A percentile compares a stretch with the other conserved stretches of the same genome.
phyloP scores from a whole-genome alignment of 1,139 yeast species.

The Zygosaccharomyces pseudobailii region DNA sequence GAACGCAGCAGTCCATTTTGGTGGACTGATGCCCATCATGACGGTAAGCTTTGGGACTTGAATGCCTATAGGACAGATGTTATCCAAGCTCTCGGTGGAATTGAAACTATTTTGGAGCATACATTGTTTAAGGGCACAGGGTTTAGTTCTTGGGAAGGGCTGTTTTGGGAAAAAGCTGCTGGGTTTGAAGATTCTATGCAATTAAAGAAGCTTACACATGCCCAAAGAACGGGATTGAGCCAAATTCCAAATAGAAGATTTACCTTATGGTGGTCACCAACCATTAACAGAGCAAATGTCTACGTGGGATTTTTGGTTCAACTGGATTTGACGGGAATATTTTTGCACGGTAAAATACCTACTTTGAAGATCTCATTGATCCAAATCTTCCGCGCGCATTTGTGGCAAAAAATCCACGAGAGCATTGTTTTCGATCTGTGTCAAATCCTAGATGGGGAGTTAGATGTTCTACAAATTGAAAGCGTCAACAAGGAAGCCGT shows the following conservation, averaged over 20 bases:
- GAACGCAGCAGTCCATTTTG: constrained; percentile 82
- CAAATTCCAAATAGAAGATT: constrained; percentile 97
- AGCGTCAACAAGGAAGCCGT: constrained; percentile 86
- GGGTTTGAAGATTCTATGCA: constrained; percentile 97
- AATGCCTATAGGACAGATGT: constrained; percentile 93
- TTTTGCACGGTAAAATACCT: constrained; percentile 96
- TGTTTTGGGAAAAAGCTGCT: constrained; percentile 96
- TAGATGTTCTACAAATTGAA: constrained; percentile 79
- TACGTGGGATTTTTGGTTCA: constrained; percentile 97
- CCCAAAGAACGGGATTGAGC: constrained; percentile 94
- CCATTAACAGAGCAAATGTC: constrained; percentile 95
- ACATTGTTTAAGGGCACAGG: constrained; percentile 96
- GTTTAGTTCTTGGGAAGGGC: constrained; percentile 96
- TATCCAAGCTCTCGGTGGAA: constrained; percentile 95
- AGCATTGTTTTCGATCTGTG: constrained; percentile 89
- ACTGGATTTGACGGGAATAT: constrained; percentile 92
- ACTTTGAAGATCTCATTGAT: constrained; percentile 91
- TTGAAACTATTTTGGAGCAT: constrained; percentile 93
- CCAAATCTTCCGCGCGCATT: constrained; percentile 94
- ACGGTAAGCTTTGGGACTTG: constrained; percentile 92
- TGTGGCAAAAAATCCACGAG: constrained; percentile 99
- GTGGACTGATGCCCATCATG: constrained; percentile 95
- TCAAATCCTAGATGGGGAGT: constrained; percentile 84
- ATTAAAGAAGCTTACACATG: constrained; percentile 90
- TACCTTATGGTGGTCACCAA: constrained; percentile 99